Percentiles rank a stretch among this genome's conserved stretches.
phyloP scores from a whole-genome alignment of 306 rosid genomes.

The Mucuna pruriens region DNA sequence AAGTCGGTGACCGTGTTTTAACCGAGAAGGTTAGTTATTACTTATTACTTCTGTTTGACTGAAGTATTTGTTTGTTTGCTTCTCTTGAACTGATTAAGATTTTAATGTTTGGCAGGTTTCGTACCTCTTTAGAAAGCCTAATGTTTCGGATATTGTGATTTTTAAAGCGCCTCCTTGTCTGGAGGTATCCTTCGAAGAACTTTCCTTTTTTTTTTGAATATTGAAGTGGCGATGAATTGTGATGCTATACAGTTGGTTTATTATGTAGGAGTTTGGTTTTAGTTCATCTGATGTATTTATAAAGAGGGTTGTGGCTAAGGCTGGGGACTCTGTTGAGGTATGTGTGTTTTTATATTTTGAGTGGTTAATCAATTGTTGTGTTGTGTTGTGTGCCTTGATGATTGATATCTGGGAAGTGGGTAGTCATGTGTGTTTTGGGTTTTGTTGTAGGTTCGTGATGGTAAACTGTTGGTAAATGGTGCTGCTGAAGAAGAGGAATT shows the following conservation, averaged over 20 bases:
- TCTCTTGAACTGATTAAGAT: conserved; percentile 4
- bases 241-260: conserved; percentile 23
- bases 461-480: conserved; percentile 82
- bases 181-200: conserved; percentile 53
- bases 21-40: conserved; percentile 83
- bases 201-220: not conserved
- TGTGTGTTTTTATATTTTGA: conserved; percentile 16
- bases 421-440: conserved; percentile 16
- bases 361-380: not conserved
- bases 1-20: conserved; percentile 89
- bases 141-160: conserved; percentile 90
- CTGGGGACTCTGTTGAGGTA: conserved; percentile 90
- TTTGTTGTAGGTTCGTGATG: conserved; percentile 66
- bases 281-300: conserved; percentile 74
- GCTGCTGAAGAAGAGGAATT: conserved; percentile 74
- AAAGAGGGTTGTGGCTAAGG: conserved; percentile 92
- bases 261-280: conserved; percentile 69
- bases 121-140: conserved; percentile 80
- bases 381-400: conserved; percentile 3
- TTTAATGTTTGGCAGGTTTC: conserved; percentile 69
- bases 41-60: not conserved
- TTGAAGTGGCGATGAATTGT: conserved; percentile 15
- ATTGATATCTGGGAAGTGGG: not conserved
- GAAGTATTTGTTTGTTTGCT: not conserved
- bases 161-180: conserved; percentile 84